Conservation (phyloP, 495 filamentous ascomycete species). For the Clavariopsis aquatica region DNA sequence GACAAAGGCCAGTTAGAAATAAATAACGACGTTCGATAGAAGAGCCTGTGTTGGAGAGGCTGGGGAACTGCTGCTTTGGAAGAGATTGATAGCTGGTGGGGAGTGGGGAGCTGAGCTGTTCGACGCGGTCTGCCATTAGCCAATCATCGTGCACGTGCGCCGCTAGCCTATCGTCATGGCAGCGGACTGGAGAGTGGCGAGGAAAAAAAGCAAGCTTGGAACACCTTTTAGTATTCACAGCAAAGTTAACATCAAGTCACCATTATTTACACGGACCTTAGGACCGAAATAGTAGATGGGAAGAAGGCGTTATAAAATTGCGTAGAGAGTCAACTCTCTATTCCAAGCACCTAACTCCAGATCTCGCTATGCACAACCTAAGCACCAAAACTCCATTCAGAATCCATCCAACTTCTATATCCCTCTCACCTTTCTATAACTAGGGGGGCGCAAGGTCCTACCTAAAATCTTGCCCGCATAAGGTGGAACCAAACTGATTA, state of each 20-base stretch:
- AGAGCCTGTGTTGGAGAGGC: slow-evolving; percentile 2
- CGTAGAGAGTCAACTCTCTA: too few species aligned
- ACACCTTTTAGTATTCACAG: background rate
- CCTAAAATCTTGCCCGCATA: slow-evolving; percentile 81
- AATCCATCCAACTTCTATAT: slow-evolving; percentile 26
- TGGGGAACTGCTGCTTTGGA: background rate
- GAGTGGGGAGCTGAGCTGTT: background rate
- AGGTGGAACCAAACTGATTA: slow-evolving; percentile 80
- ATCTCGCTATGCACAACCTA: background rate
- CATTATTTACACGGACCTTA: too few species aligned
- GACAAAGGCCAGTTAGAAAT: background rate
- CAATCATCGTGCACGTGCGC: slow-evolving; percentile 12
- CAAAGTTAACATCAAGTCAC: too few species aligned
- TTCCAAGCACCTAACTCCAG: background rate
- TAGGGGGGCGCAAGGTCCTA: slow-evolving; percentile 85
- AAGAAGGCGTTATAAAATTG: too few species aligned
- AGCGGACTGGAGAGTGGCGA: background rate
- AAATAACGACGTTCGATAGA: background rate
- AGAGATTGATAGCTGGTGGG: slow-evolving; percentile 3
- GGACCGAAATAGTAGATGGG: too few species aligned
- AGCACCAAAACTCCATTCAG: background rate
- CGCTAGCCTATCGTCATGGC: background rate
- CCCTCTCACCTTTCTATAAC: slow-evolving; percentile 90
- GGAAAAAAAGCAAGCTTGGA: background rate
- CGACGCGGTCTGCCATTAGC: background rate